Evolutionary conservation across 2,329 filamentous ascomycete species (phyloP).

Genomic region (Xylaria sp.): DNA sequence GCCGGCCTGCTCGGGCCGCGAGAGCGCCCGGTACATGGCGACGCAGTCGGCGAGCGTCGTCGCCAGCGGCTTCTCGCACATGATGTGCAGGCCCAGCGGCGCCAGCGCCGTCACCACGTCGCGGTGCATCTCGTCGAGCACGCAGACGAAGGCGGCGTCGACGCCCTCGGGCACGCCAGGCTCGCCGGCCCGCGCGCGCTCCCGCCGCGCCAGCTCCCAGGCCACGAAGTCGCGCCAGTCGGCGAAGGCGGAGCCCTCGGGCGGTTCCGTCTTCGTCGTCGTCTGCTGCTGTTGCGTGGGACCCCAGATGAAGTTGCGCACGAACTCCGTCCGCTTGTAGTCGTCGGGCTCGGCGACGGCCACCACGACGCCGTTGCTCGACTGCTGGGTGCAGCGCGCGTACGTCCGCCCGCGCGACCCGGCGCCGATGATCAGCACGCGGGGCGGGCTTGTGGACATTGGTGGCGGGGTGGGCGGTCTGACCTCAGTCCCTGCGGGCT

Average conservation of each 20-base stretch:
- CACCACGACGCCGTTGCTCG: constrained; percentile 68
- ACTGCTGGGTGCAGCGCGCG: constrained; percentile 66
- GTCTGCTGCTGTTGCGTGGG: constrained; percentile 30
- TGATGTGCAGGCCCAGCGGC: constrained; percentile 73
- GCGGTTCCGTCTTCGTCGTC: too few species aligned
- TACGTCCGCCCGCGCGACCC: constrained; percentile 79
- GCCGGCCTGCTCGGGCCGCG: constrained; percentile 36
- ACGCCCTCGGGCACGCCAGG: constrained; percentile 54
- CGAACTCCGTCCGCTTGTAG: constrained; percentile 76
- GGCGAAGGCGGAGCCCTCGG: constrained; percentile 68
- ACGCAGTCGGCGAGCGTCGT: constrained; percentile 79
- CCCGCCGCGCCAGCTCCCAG: constrained; percentile 68
- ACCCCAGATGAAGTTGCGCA: constrained; percentile 75
- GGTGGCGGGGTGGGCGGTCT: constrained; percentile 44
- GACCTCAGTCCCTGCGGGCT: constrained; percentile 27
- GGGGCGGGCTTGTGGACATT: constrained; percentile 56
- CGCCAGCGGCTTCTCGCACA: constrained; percentile 94
- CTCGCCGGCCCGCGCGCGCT: constrained; percentile 53
- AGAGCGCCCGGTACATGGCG: constrained; percentile 66
- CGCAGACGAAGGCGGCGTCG: constrained; percentile 66
- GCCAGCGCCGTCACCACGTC: constrained; percentile 78
- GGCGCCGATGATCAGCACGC: constrained; percentile 80
- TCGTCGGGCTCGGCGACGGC: constrained; percentile 80
- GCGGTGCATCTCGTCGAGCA: constrained; percentile 86
- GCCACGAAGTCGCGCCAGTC: constrained; percentile 76